Conservation (phyloP, 495 filamentous ascomycete genomes). For the Thozetella sp. region DNA sequence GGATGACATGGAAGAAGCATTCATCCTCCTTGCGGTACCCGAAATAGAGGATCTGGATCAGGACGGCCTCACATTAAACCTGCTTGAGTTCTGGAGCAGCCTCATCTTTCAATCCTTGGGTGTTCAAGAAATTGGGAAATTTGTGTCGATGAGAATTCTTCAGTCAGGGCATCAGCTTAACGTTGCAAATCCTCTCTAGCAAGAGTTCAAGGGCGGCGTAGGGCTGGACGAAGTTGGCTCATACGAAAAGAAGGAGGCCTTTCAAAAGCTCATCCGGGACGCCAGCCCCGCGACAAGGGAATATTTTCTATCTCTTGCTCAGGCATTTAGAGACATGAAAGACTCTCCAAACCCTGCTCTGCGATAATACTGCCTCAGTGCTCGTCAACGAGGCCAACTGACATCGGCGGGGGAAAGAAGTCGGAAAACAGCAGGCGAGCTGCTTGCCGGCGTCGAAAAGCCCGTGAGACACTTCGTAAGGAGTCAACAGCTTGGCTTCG, state of each 20-base stretch:
- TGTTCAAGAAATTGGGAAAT: neutral
- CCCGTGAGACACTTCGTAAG: neutral
- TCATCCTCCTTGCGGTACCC: neutral
- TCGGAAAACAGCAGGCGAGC: neutral
- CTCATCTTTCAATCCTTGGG: neutral
- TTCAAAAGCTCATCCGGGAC: neutral
- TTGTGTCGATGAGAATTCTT: neutral
- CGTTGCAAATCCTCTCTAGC: neutral
- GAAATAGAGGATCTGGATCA: neutral
- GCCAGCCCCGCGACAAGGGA: neutral
- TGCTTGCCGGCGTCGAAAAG: neutral
- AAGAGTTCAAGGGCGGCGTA: neutral
- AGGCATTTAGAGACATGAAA: neutral
- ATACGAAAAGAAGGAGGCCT: neutral
- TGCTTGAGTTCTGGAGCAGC: neutral
- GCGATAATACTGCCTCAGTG: neutral
- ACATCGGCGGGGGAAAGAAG: neutral
- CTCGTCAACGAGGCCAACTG: neutral
- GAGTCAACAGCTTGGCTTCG: neutral
- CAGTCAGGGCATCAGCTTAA: neutral
- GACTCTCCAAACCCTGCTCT: neutral
- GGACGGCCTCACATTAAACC: neutral
- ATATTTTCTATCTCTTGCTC: neutral
- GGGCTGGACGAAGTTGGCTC: neutral
- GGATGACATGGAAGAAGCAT: neutral